Evolutionary conservation across 306 rosid genomes (phyloP), one percentile per base, ranked within the genome.

Genomic region (Rosa rugosa): DNA sequence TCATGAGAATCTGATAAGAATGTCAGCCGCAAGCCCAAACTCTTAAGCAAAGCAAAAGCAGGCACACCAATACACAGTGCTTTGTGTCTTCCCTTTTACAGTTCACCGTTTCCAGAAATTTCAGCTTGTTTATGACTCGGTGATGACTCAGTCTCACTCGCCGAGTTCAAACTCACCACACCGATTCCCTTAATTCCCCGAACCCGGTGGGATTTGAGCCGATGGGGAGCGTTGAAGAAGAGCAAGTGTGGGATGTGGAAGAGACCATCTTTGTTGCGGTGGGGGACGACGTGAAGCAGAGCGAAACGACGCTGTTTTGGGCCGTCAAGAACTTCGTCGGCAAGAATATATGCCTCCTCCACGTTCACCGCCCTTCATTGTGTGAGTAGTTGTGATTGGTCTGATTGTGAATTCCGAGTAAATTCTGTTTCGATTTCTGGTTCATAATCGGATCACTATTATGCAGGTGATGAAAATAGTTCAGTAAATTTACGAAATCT

Each of bases 181-280:
- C 75, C 75, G 22, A 49, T 71, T 31, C 69, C 17, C 20, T 63
- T 34, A 63, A 63, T 31, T 34, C 59, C 20, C 42, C 46, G 1
- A 38, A n/a, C 8, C 53, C 51, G 64, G 12, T 22, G 46, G n/a
- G 36, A 18, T 27, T 69, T 45, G 70, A 50, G 66, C 77, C 63
- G 62, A 94, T 94, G 98, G 97, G 93, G 49, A 86, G 86, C 89
- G 77, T 82, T 51, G 69, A 49, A 20, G 89, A 56, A 72, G 91
- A 63, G 74, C 70, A 51, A 36, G 76, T 73, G 59, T 80, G 87
- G 63, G 88, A 81, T 70, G 85, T 81, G 80, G 89, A 81, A 31
- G 87, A 91, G 71, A 86, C 93, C 69, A 82, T 92, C 68, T 87
- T 85, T 54, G 97, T 94, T 73, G 98, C 97, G 4, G 97, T 94